Conservation (phyloP, 441 rosid species). For the Populus hybrid region DNA sequence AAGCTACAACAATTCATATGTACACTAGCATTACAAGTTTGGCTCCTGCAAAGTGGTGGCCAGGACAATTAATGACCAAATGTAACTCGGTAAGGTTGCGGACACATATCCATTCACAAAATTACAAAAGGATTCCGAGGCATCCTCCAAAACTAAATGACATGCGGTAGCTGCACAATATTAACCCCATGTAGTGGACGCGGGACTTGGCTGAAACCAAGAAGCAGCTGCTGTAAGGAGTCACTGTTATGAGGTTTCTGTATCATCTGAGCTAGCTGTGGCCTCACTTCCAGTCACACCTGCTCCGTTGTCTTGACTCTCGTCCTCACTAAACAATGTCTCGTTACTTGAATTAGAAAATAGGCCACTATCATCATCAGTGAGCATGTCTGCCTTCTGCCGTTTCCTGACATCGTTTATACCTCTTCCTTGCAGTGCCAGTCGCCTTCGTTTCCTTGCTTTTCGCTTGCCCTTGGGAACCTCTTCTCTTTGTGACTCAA, state of each 20-base stretch:
- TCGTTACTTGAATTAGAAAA: slow-evolving; percentile 72
- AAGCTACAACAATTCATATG: slow-evolving; percentile 7
- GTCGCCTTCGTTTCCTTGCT: slow-evolving; percentile 72
- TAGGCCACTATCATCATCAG: slow-evolving; percentile 51
- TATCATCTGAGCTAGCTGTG: slow-evolving; percentile 66
- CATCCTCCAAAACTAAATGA: not conserved
- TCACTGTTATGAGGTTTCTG: slow-evolving; percentile 28
- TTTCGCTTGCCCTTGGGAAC: slow-evolving; percentile 82
- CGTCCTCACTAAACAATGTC: slow-evolving; percentile 68
- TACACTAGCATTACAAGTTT: slow-evolving; percentile 12
- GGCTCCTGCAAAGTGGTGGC: not conserved
- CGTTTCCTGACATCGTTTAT: slow-evolving; percentile 53
- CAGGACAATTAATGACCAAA: not conserved
- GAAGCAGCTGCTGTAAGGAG: not conserved
- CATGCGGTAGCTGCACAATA: not conserved
- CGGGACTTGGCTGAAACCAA: not conserved
- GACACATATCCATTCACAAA: not conserved
- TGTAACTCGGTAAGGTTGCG: not conserved
- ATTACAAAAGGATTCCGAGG: not conserved
- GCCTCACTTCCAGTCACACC: slow-evolving; percentile 45
- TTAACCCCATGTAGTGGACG: not conserved
- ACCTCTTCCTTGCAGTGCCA: slow-evolving; percentile 71
- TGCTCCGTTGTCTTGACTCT: slow-evolving; percentile 43
- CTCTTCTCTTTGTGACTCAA: slow-evolving; percentile 69
- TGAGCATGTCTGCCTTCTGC: slow-evolving; percentile 37